Evolutionary conservation across 1,139 yeast species (phyloP), one percentile per base, ranked within the genome.

Genomic region (Groenewaldozyma sp.): DNA sequence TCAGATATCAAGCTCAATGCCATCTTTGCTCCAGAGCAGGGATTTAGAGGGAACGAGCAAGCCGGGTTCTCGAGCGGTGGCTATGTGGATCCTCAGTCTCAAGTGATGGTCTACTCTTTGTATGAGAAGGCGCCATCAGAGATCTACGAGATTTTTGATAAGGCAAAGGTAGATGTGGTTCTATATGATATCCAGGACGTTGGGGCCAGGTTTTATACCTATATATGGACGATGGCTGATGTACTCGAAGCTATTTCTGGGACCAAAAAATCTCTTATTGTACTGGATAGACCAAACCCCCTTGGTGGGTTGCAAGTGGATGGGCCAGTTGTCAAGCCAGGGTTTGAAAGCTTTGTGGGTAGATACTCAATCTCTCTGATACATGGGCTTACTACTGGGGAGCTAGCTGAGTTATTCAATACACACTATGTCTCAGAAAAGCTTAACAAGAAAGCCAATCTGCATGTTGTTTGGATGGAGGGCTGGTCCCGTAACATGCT

Each of bases 11-110:
- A 41, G 10, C 21, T 43, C 21, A 38, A 31, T 16, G 46, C 46
- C 32, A 41, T 43, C 4, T 43, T 43, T 28, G 46, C 46, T 5
- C 46, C 46, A n/a, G 46, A 43, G 21, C 46, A 43, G 24, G 46
- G 46, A 7, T 43, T 43, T 24, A 14, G 46, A 27, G 46, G 46
- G 11, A 43, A 43, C 11, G 38, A 41, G 22, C 46, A 43, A 33
- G 46, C 46, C 3, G 46, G 46, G 18, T 31, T 24, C 17, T 43
- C 46, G 3, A 38, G 37, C 21, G 46, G 46, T 10, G 46, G 42
- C 3, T 43, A 43, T 24, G 22, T 24, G 9, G 46, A 43, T 24
- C 37, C 36, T 4, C 39, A 43, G 35, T 38, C 45, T 16, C 26
- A 36, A 3, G 29, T 43, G 22, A 20, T 28, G 14, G 46, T 43